Percentiles rank a stretch among this genome's conserved stretches.
Conservation (phyloP, 352 stramenopile species). For the Phytophthora nicotianae region DNA sequence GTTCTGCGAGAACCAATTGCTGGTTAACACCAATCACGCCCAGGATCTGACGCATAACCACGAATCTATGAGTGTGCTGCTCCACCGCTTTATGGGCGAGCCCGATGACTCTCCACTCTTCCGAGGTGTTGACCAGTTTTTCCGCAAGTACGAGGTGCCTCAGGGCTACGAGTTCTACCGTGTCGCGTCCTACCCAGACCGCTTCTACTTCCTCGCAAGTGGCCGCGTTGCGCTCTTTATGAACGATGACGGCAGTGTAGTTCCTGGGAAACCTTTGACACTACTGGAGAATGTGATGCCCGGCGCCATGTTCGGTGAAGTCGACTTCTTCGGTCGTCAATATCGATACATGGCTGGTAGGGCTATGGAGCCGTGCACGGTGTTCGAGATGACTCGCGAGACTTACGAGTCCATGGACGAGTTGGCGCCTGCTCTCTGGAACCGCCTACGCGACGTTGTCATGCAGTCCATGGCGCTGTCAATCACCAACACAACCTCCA, state of each 20-base stretch:
- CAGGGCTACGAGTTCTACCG: conserved; percentile 76
- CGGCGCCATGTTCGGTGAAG: conserved; percentile 85
- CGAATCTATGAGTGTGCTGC: conserved; percentile 64
- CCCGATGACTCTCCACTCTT: conserved; percentile 74
- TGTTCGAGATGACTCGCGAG: conserved; percentile 73
- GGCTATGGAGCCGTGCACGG: conserved; percentile 54
- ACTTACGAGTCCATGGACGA: conserved; percentile 72
- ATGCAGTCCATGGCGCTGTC: conserved; percentile 86
- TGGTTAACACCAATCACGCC: conserved; percentile 42
- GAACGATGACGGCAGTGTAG: conserved; percentile 70
- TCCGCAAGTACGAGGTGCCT: conserved; percentile 54
- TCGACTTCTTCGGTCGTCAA: conserved; percentile 85
- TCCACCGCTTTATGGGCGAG: conserved; percentile 83
- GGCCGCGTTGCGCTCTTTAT: conserved; percentile 78
- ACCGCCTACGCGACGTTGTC: conserved; percentile 79
- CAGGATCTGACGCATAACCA: conserved; percentile 43
- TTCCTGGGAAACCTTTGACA: conserved; percentile 50
- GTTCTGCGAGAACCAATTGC: conserved; percentile 74
- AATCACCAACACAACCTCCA: conserved; percentile 75
- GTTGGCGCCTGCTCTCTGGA: conserved; percentile 61
- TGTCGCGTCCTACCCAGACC: conserved; percentile 58
- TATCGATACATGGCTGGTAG: conserved; percentile 66
- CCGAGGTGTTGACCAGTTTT: conserved; percentile 69
- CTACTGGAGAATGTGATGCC: conserved; percentile 75
- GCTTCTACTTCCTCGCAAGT: conserved; percentile 81